Percentiles rank a stretch among this genome's conserved stretches.
These are phyloP conservation scores for Corinectria fuckeliana DNA, from an alignment of 2,329 filamentous ascomycete genomes.

Conservation along the genomic window DNA sequence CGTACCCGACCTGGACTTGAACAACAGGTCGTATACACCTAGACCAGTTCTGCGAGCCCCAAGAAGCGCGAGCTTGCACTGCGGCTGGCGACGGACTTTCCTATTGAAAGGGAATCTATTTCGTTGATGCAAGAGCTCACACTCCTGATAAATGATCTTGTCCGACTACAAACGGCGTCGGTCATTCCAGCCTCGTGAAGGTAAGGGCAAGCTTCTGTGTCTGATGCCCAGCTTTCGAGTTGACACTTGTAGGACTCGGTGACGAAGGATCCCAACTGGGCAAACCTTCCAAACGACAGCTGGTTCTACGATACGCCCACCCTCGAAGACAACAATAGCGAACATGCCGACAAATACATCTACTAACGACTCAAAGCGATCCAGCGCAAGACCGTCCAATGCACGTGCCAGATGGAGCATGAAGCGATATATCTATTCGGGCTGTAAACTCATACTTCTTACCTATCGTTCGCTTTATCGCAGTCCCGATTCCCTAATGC, in stretches of 20 bases:
- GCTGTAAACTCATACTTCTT: too few relatives aligned
- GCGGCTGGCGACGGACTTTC: neutral
- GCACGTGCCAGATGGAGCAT: slow-evolving; percentile 5
- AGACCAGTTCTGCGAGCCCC: neutral
- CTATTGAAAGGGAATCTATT: neutral
- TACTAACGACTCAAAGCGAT: slow-evolving; percentile 4
- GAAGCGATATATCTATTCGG: too few relatives aligned
- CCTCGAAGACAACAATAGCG: neutral
- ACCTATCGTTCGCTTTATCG: too few relatives aligned
- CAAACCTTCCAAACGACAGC: slow-evolving; percentile 11
- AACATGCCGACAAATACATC: slow-evolving; percentile 9
- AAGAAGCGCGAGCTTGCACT: slow-evolving; percentile 1
- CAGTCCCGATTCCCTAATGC: too few relatives aligned
- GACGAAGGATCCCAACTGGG: slow-evolving; percentile 1
- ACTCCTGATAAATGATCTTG: neutral
- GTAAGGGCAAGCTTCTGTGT: neutral
- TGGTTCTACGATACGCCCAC: slow-evolving; percentile 8
- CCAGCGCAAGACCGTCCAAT: slow-evolving; percentile 1
- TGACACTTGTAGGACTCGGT: neutral
- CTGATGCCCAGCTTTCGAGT: neutral
- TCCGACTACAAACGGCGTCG: neutral
- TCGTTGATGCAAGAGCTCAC: neutral
- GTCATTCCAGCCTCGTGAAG: neutral
- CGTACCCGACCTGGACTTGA: neutral
- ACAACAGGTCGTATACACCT: neutral